These are phyloP conservation scores for Manihot esculenta DNA, from an alignment of 441 rosid species.

Conservation along the genomic window DNA sequence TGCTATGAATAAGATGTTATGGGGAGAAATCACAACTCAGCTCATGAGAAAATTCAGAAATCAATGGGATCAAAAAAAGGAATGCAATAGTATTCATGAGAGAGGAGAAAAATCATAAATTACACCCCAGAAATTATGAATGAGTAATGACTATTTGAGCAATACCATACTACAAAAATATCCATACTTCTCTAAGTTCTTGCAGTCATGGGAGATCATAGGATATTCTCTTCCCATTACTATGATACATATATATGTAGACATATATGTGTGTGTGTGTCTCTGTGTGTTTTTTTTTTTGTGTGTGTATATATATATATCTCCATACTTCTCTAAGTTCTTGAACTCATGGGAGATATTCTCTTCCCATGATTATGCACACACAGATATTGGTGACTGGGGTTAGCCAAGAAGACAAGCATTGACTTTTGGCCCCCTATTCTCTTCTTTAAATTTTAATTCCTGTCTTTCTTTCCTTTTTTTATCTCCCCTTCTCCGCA, in stretches of 20 bases:
- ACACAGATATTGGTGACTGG: too few species aligned
- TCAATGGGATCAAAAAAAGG: neutral
- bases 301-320: too few species aligned
- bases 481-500: neutral
- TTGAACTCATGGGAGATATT: too few species aligned
- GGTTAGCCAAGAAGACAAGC: neutral
- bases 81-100: neutral
- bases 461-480: neutral
- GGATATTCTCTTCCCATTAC: conserved; percentile 3
- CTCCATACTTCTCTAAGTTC: too few species aligned
- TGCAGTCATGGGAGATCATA: conserved; percentile 1
- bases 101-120: neutral
- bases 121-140: neutral
- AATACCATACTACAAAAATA: neutral
- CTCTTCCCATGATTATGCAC: too few species aligned
- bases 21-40: neutral
- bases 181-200: conserved; percentile 4
- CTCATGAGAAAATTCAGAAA: neutral
- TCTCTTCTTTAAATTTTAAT: neutral
- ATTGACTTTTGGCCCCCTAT: too few species aligned
- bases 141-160: neutral
- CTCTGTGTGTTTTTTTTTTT: too few species aligned
- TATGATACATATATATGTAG: too few species aligned
- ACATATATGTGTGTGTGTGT: too few species aligned
- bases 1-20: conserved; percentile 28